Conservation (phyloP, 345 rosid species). For the thale cress (Arabidopsis thaliana) region DNA sequence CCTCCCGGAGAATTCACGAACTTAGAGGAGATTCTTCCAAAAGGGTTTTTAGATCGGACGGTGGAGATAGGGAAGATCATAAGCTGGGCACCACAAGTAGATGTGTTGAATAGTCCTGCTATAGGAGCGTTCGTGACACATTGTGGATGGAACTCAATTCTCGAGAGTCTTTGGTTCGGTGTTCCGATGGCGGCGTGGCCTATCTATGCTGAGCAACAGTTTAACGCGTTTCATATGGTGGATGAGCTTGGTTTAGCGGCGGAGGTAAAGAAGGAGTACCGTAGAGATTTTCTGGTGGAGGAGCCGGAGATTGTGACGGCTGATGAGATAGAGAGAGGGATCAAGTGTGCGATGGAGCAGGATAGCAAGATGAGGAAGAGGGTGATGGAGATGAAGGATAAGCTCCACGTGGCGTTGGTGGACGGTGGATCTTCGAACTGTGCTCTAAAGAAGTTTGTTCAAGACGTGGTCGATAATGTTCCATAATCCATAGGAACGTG, state of each 20-base stretch:
- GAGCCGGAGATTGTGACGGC: constrained; percentile 41
- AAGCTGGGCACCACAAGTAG: constrained; percentile 65
- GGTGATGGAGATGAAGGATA: constrained; percentile 44
- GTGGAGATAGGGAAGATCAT: constrained; percentile 45
- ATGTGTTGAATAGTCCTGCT: constrained; percentile 45
- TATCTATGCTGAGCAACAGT: constrained; percentile 53
- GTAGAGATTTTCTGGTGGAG: neutral
- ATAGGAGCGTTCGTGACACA: constrained; percentile 64
- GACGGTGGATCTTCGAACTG: constrained; percentile 53
- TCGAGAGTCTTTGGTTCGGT: constrained; percentile 67
- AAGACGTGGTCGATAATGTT: constrained; percentile 38
- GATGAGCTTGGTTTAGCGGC: constrained; percentile 53
- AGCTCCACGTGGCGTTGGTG: constrained; percentile 41
- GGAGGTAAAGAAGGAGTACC: constrained; percentile 49
- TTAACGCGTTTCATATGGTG: constrained; percentile 59
- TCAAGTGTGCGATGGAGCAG: constrained; percentile 47
- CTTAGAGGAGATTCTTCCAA: constrained; percentile 43
- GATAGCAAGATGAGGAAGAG: constrained; percentile 41
- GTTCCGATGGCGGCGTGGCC: constrained; percentile 67
- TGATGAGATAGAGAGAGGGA: constrained; percentile 49
- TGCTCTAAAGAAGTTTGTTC: constrained; percentile 40
- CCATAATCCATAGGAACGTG: neutral
- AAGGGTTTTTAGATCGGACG: constrained; percentile 55
- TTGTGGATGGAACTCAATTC: constrained; percentile 71
- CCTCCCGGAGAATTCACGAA: constrained; percentile 42